Conservation (phyloP, 2,329 filamentous ascomycete species). For the Colletotrichum acutatum region DNA sequence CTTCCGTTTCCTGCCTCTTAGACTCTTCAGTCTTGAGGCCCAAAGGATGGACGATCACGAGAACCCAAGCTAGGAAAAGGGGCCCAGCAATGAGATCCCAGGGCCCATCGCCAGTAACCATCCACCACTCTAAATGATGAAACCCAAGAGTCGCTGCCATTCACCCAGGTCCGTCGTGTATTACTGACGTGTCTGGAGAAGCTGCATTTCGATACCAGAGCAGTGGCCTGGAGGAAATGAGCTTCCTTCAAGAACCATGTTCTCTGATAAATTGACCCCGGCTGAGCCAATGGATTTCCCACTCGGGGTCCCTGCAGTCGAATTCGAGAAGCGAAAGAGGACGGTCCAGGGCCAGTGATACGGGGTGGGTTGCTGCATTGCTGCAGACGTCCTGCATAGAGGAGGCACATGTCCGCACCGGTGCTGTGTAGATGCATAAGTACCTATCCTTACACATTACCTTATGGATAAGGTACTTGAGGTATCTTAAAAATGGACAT, state of each 20-base stretch:
- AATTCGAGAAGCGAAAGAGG: constrained; percentile 32
- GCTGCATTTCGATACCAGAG: neutral
- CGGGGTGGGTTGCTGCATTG: neutral
- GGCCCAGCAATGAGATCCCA: constrained; percentile 6
- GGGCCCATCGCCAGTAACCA: constrained; percentile 19
- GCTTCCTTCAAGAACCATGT: constrained; percentile 28
- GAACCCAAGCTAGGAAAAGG: neutral
- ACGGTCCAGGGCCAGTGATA: neutral
- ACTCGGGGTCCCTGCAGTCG: constrained; percentile 7
- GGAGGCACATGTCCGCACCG: neutral
- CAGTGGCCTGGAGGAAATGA: constrained; percentile 6
- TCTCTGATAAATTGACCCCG: neutral
- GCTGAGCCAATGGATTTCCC: constrained; percentile 25
- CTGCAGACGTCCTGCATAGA: neutral
- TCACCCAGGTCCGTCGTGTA: neutral
- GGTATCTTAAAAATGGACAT: neutral
- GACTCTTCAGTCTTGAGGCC: neutral
- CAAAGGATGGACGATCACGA: neutral
- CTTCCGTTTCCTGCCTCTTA: neutral
- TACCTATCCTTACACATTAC: neutral
- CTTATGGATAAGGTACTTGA: too few species aligned
- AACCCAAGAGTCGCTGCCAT: constrained; percentile 3
- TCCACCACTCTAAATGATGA: constrained; percentile 12
- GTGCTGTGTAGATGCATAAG: neutral
- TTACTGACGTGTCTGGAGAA: neutral